Percentiles rank a stretch among this genome's conserved stretches.
phyloP scores from a whole-genome alignment of 108 stramenopile genomes.

The Aurantiochytrium sp. region DNA sequence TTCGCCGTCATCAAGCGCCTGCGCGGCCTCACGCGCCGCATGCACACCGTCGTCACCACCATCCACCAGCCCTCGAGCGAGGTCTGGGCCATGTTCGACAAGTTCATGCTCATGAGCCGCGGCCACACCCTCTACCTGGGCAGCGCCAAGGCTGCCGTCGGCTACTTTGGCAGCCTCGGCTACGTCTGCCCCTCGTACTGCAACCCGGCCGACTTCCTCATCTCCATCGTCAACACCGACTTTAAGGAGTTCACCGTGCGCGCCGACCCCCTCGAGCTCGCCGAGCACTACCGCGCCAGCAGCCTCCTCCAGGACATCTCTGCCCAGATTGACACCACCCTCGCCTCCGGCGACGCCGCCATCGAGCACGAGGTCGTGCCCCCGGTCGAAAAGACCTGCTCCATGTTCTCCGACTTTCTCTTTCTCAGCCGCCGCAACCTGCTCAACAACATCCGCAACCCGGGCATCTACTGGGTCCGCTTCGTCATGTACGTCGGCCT shows the following conservation, averaged over 20 bases:
- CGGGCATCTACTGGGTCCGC: conserved; percentile 29
- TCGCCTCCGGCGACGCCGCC: not conserved
- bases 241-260: not conserved
- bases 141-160: conserved; percentile 12
- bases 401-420: not conserved
- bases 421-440: conserved; percentile 20
- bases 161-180: not conserved
- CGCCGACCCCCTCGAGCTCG: not conserved
- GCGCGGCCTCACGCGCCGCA: conserved; percentile 51
- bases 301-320: not conserved
- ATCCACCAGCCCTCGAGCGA: conserved; percentile 49
- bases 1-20: conserved; percentile 58
- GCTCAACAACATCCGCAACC: conserved; percentile 22
- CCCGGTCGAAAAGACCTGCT: not conserved
- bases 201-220: conserved; percentile 38
- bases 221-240: conserved; percentile 23
- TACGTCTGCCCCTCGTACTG: conserved; percentile 16
- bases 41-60: conserved; percentile 53
- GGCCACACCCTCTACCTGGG: conserved; percentile 55
- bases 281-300: not conserved
- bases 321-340: not conserved
- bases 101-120: conserved; percentile 41
- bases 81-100: conserved; percentile 39
- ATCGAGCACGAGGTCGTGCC: not conserved
- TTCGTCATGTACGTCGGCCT: conserved; percentile 30